Evolutionary conservation across 345 rosid genomes (phyloP).

Genomic region (Hypericum androsaemum): DNA sequence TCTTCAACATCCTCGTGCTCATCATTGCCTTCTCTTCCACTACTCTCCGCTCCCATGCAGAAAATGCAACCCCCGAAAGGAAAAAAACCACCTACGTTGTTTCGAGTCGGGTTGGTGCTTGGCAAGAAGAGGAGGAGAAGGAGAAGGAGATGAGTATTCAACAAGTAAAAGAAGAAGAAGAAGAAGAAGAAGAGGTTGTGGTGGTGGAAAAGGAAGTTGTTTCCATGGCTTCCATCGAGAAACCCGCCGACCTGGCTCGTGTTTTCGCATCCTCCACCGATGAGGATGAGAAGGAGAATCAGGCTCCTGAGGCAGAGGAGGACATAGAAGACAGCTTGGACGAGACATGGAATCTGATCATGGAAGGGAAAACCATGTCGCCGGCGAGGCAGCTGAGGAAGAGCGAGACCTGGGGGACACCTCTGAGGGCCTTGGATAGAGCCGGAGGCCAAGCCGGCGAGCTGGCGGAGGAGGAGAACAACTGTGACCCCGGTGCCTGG

Average conservation of each 20-base stretch:
- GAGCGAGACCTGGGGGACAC: conserved; percentile 36
- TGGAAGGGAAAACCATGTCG: conserved; percentile 23
- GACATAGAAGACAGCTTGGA: conserved; percentile 28
- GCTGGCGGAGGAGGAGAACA: background rate
- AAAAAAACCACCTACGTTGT: background rate
- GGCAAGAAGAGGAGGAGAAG: too few species aligned
- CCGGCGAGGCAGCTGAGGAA: conserved; percentile 18
- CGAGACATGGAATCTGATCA: conserved; percentile 37
- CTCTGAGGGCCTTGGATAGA: conserved; percentile 11
- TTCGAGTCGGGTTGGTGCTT: too few species aligned
- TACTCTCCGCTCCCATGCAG: conserved; percentile 7
- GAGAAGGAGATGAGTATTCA: too few species aligned
- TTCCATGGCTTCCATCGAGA: background rate
- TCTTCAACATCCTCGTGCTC: conserved; percentile 40
- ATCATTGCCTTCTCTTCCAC: conserved; percentile 33
- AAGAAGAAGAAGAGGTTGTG: conserved; percentile 6
- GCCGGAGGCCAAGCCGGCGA: background rate
- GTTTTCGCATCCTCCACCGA: background rate
- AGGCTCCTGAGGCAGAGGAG: background rate
- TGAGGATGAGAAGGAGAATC: background rate
- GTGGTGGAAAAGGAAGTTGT: background rate
- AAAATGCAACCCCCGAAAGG: background rate
- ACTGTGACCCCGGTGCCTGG: conserved; percentile 11
- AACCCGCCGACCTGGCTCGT: background rate
- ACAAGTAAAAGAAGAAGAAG: conserved; percentile 1